phyloP scores from a whole-genome alignment of 2,329 filamentous ascomycete genomes.

The Corynespora cassiicola region DNA sequence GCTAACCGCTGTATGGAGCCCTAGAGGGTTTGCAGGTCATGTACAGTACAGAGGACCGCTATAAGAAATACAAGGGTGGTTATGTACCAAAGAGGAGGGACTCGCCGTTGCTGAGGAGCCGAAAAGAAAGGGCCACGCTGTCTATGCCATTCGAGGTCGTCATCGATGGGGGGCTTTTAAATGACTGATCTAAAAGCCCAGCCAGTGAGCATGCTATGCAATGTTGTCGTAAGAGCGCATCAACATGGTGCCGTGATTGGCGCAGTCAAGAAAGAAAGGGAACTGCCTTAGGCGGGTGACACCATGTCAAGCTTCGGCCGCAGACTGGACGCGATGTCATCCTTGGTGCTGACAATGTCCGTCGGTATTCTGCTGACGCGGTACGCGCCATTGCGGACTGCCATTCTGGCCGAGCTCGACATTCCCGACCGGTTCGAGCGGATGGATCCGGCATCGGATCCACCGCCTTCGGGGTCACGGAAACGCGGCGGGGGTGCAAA shows the following conservation, averaged over 20 bases:
- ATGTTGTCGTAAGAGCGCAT: conserved; percentile 29
- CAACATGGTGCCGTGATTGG: conserved; percentile 11
- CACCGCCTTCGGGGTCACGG: conserved; percentile 51
- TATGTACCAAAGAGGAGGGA: conserved; percentile 13
- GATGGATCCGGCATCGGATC: conserved; percentile 56
- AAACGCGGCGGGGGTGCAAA: conserved; percentile 82
- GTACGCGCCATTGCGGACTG: conserved; percentile 80
- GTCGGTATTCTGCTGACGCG: conserved; percentile 84
- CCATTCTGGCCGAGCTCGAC: conserved; percentile 72
- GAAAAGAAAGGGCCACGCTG: conserved; percentile 26
- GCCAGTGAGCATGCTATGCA: conserved; percentile 37
- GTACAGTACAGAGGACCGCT: conserved; percentile 17
- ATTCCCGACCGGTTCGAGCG: conserved; percentile 80
- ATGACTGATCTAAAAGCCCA: conserved; percentile 27
- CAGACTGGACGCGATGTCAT: conserved; percentile 68
- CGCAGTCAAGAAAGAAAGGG: conserved; percentile 7
- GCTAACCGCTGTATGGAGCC: conserved; percentile 15
- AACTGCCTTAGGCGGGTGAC: conserved; percentile 25
- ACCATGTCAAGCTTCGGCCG: conserved; percentile 63
- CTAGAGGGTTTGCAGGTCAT: conserved; percentile 19
- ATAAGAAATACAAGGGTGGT: conserved; percentile 16
- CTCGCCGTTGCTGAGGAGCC: conserved; percentile 14
- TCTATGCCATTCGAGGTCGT: conserved; percentile 39
- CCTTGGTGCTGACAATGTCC: conserved; percentile 79
- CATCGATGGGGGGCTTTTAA: conserved; percentile 35